Base-by-base conservation (phyloP, 1,284 basidiomycete genomes). In the Binderoboletus segoi region DNA sequence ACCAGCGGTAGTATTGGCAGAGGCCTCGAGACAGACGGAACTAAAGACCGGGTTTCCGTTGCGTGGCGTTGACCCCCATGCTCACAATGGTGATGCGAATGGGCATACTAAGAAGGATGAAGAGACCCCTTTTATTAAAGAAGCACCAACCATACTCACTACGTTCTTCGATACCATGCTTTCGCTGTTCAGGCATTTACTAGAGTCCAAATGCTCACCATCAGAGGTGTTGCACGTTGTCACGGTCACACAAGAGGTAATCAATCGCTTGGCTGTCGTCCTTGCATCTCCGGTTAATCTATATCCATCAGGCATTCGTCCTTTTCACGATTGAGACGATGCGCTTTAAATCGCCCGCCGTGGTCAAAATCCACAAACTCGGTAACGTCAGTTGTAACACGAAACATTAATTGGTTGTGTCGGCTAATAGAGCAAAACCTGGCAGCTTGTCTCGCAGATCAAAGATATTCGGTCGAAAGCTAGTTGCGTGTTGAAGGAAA, bases 311-410 rank as follows among this genome's bases (percentile, higher is more conserved):
- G 88, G 89, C 87, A 7, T 82, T 88, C 61, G 75, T 91, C 49
- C 70, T 92, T 12, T 79, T 92, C 56, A 71, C 77, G 15, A 75
- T 86, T 28, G 87, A 85, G 67, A 86, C 85, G 0, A 63, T 82
- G 48, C 82, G 90, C 12, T 92, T 91, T 78, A 91, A 89, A 67
- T 73, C 82, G 13, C 70, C 82, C 8, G 80, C 85, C 3, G 77
- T 88, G 30, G 81, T 88, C 45, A 92, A 90, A 67, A 77, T 82
- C 48, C 80, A 92, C 70, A 92, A 86, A 69, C 80, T 90, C 44
- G 84, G 87, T 40, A 76, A 77, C 54, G 88, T 89, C 61, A 63
- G 80, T 76, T 33, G 46, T 48, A 37, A 28, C 35, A 44, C 33
- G 45, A 28, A 40, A 26, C 40, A 20, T 41, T 7, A 23, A 7